These are phyloP conservation scores for Penicillium thymicola DNA, from an alignment of 2,329 filamentous ascomycete genomes.

Conservation along the genomic window DNA sequence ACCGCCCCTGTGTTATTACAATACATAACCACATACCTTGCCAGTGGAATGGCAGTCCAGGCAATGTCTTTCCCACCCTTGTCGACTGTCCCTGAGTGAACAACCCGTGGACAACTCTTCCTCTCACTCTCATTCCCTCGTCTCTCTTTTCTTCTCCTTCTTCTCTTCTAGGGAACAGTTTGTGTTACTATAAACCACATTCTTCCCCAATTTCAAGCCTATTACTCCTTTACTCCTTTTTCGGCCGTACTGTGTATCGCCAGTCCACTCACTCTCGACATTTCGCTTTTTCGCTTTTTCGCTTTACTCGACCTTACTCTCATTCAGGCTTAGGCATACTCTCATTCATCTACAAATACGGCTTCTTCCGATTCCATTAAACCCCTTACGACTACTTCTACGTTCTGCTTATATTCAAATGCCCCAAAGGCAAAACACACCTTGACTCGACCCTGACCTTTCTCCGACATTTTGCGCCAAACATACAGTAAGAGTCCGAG, in stretches of 20 bases:
- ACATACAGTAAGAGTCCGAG: neutral
- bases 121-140: constrained; percentile 3
- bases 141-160: constrained; percentile 1
- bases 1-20: constrained; percentile 3
- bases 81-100: constrained; percentile 12
- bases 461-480: neutral
- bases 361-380: constrained; percentile 3
- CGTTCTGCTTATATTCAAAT: constrained; percentile 12
- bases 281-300: constrained; percentile 11
- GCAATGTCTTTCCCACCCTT: constrained; percentile 5
- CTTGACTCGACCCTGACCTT: neutral
- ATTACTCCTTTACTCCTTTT: constrained; percentile 12
- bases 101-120: neutral
- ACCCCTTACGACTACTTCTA: constrained; percentile 3
- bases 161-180: constrained; percentile 1
- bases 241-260: constrained; percentile 34
- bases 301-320: constrained; percentile 9
- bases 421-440: constrained; percentile 6
- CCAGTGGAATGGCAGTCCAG: neutral
- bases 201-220: neutral
- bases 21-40: constrained; percentile 6
- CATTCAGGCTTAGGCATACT: constrained; percentile 15
- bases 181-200: neutral
- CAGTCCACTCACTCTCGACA: constrained; percentile 30
- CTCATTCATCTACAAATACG: constrained; percentile 16